Percentiles rank a stretch among this genome's conserved stretches.
Conservation (phyloP, 2,329 filamentous ascomycete species). For the Chalara sp. region DNA sequence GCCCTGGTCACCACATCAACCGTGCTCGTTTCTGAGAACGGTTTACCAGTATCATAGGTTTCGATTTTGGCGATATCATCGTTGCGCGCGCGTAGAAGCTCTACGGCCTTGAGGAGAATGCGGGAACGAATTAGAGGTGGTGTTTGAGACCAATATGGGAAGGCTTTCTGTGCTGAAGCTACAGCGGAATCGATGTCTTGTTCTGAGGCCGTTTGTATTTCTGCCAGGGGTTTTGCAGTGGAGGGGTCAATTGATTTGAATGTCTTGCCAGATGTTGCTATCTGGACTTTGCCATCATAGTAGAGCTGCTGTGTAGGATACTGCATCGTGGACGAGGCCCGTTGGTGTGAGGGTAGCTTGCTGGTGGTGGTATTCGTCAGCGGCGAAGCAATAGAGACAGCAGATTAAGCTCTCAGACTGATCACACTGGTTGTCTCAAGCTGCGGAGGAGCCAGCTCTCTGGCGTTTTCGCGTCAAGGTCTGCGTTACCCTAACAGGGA, state of each 20-base stretch:
- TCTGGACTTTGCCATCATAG: conserved; percentile 65
- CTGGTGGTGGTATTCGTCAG: too few species aligned
- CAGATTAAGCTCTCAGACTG: too few species aligned
- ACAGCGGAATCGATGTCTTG: conserved; percentile 67
- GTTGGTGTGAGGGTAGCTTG: too few species aligned
- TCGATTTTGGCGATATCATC: conserved; percentile 74
- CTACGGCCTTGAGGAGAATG: conserved; percentile 70
- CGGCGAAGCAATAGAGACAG: too few species aligned
- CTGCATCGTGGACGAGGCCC: conserved; percentile 12
- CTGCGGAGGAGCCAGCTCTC: too few species aligned
- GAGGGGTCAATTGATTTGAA: conserved; percentile 73
- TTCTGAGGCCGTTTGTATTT: conserved; percentile 63
- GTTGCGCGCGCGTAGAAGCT: conserved; percentile 67
- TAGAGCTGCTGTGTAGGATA: conserved; percentile 59
- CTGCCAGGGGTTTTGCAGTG: conserved; percentile 60
- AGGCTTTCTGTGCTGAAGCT: conserved; percentile 62
- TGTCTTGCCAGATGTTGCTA: conserved; percentile 49
- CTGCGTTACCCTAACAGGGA: too few species aligned
- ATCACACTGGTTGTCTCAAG: too few species aligned
- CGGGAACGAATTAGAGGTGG: conserved; percentile 68
- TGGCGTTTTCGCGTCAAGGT: too few species aligned
- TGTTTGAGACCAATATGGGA: conserved; percentile 69
- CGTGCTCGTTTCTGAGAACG: conserved; percentile 75
- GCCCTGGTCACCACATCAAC: conserved; percentile 80
- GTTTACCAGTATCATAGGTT: conserved; percentile 81